Percentiles rank a stretch among this genome's conserved stretches.
Evolutionary conservation across 192 early-diverging fungal species (phyloP).

Genomic region (Linnemannia schmuckeri): DNA sequence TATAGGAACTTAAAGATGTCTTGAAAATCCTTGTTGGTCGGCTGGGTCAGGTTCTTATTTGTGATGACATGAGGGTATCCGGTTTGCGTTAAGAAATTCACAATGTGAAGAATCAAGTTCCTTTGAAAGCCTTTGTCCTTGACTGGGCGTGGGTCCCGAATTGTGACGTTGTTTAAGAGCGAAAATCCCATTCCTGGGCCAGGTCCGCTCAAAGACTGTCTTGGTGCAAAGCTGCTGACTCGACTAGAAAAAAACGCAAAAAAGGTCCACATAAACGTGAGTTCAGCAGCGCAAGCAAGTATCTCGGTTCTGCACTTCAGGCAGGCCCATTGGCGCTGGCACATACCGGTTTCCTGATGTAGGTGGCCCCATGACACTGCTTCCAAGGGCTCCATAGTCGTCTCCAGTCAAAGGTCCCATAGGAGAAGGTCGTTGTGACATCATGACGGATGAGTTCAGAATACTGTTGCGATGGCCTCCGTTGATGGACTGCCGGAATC

Average conservation of each 20-base stretch:
- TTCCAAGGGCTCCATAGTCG: conserved; percentile 26
- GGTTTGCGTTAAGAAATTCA: conserved; percentile 67
- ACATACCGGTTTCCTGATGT: conserved; percentile 19
- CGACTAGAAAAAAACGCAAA: background rate
- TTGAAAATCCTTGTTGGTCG: conserved; percentile 74
- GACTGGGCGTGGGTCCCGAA: conserved; percentile 54
- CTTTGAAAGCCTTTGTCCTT: conserved; percentile 62
- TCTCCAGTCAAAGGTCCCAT: conserved; percentile 32
- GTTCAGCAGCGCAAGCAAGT: background rate
- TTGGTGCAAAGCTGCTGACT: conserved; percentile 18
- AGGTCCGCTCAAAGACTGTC: conserved; percentile 33
- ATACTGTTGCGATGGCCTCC: conserved; percentile 20
- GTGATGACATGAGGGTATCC: conserved; percentile 64
- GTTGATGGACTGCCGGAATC: conserved; percentile 26
- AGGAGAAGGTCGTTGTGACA: conserved; percentile 44
- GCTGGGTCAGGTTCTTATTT: conserved; percentile 61
- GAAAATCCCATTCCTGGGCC: conserved; percentile 7
- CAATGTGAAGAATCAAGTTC: conserved; percentile 62
- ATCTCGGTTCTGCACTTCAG: too few species aligned
- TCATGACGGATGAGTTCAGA: conserved; percentile 14
- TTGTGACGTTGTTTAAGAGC: background rate
- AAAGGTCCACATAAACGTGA: background rate
- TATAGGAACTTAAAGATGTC: conserved; percentile 84
- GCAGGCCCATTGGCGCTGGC: background rate
- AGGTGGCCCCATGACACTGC: conserved; percentile 49